Evolutionary conservation across 2,329 filamentous ascomycete species (phyloP).

Genomic region (Cladosporium sp.): DNA sequence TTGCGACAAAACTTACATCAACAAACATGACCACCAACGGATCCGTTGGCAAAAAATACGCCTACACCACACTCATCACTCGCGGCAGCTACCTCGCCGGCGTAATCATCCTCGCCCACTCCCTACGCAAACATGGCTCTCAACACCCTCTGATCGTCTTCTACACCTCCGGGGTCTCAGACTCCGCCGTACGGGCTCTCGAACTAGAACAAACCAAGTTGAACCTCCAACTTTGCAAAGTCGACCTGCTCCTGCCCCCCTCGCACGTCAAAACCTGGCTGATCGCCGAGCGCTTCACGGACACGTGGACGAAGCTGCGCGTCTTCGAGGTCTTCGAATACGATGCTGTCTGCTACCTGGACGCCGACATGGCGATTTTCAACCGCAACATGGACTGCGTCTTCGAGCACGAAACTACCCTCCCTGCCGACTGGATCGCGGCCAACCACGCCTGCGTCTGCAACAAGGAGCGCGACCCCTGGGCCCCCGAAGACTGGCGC

Average conservation of each 20-base stretch:
- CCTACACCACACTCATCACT: slow-evolving; percentile 51
- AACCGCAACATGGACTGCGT: slow-evolving; percentile 41
- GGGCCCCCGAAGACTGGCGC: slow-evolving; percentile 48
- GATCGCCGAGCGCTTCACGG: slow-evolving; percentile 50
- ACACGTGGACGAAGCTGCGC: slow-evolving; percentile 55
- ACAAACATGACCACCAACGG: neutral
- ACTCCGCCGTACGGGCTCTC: slow-evolving; percentile 39
- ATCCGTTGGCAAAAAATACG: slow-evolving; percentile 23
- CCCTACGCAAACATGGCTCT: slow-evolving; percentile 43
- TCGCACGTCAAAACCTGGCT: slow-evolving; percentile 34
- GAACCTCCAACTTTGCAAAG: slow-evolving; percentile 38
- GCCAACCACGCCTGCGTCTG: slow-evolving; percentile 52
- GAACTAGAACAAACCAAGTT: slow-evolving; percentile 37
- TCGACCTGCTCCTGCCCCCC: slow-evolving; percentile 40
- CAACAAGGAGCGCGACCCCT: slow-evolving; percentile 47
- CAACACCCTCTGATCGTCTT: slow-evolving; percentile 48
- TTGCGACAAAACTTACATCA: too few relatives aligned
- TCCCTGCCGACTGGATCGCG: slow-evolving; percentile 42
- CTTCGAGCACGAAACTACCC: slow-evolving; percentile 34
- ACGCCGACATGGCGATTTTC: slow-evolving; percentile 50
- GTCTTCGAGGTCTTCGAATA: slow-evolving; percentile 45
- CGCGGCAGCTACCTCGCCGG: slow-evolving; percentile 50
- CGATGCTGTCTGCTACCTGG: slow-evolving; percentile 47
- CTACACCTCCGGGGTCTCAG: slow-evolving; percentile 43
- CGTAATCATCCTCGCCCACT: slow-evolving; percentile 48